Evolutionary conservation across 805 yeast genomes (phyloP).

Genomic region (Debaryomyces castellii): DNA sequence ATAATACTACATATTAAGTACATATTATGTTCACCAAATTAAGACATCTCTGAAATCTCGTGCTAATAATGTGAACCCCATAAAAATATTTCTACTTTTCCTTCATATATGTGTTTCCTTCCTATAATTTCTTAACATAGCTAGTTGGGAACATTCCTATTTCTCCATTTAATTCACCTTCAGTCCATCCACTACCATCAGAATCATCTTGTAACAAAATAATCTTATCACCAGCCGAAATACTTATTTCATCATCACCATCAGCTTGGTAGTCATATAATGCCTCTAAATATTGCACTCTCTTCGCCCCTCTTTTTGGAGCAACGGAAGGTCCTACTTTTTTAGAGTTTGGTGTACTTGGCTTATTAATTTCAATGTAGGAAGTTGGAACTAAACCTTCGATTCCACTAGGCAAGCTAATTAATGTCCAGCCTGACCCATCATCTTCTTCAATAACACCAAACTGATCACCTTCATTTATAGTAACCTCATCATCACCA

Average conservation of each 20-base stretch:
- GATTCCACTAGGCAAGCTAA: conserved; percentile 41
- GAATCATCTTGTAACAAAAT: conserved; percentile 54
- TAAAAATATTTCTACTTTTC: too few species aligned
- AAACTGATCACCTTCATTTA: conserved; percentile 61
- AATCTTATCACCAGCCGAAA: conserved; percentile 72
- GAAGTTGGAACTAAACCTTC: conserved; percentile 85
- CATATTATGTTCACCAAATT: too few species aligned
- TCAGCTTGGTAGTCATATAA: conserved; percentile 74
- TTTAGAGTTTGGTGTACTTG: conserved; percentile 17
- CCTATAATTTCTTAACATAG: conserved; percentile 48
- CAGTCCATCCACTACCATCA: conserved; percentile 93
- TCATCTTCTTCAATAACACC: conserved; percentile 67
- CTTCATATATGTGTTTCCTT: too few species aligned
- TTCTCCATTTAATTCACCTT: conserved; percentile 60
- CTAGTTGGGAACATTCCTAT: conserved; percentile 61
- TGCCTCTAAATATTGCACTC: conserved; percentile 63
- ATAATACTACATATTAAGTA: too few species aligned
- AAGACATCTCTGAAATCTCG: too few species aligned
- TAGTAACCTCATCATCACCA: conserved; percentile 73
- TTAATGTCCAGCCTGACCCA: conserved; percentile 90
- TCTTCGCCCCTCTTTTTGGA: conserved; percentile 71
- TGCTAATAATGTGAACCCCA: too few species aligned
- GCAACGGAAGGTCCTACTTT: conserved; percentile 77
- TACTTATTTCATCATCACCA: conserved; percentile 76
- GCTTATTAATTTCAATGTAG: conserved; percentile 52